phyloP scores from a whole-genome alignment of 441 rosid genomes.

The Populus hybrid region DNA sequence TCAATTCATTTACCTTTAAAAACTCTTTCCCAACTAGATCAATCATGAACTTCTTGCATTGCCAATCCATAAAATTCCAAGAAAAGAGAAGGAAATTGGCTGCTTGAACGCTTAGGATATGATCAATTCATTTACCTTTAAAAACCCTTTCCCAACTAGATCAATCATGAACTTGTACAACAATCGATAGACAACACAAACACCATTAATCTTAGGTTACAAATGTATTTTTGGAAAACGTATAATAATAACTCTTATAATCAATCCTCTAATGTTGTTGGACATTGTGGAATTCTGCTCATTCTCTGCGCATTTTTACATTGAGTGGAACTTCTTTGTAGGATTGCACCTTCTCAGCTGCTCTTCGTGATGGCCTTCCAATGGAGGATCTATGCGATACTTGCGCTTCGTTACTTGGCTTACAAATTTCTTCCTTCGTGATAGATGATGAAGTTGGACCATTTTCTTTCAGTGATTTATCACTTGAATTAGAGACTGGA shows the following conservation, averaged over 20 bases:
- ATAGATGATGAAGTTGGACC: conserved; percentile 16
- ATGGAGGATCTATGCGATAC: conserved; percentile 39
- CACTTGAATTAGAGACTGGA: background rate
- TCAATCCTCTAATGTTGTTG: background rate
- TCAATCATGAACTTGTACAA: background rate
- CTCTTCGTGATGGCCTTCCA: conserved; percentile 56
- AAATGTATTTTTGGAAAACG: background rate
- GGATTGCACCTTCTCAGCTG: conserved; percentile 57
- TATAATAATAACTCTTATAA: background rate
- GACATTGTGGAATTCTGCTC: background rate
- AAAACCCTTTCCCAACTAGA: too few species aligned
- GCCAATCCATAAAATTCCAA: too few species aligned
- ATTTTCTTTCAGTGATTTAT: background rate
- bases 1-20: too few species aligned
- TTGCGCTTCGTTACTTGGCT: conserved; percentile 16
- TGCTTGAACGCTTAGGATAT: too few species aligned
- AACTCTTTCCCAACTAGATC: too few species aligned
- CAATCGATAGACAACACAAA: background rate
- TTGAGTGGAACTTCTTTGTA: conserved; percentile 57
- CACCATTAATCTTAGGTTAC: background rate
- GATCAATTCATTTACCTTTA: too few species aligned
- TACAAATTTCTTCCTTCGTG: conserved; percentile 15
- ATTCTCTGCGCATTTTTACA: conserved; percentile 52
- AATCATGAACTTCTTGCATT: background rate
- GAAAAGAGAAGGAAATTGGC: too few species aligned